These are phyloP conservation scores for Colletotrichum gigasporum DNA, from an alignment of 2,329 filamentous ascomycete species.

Conservation along the genomic window DNA sequence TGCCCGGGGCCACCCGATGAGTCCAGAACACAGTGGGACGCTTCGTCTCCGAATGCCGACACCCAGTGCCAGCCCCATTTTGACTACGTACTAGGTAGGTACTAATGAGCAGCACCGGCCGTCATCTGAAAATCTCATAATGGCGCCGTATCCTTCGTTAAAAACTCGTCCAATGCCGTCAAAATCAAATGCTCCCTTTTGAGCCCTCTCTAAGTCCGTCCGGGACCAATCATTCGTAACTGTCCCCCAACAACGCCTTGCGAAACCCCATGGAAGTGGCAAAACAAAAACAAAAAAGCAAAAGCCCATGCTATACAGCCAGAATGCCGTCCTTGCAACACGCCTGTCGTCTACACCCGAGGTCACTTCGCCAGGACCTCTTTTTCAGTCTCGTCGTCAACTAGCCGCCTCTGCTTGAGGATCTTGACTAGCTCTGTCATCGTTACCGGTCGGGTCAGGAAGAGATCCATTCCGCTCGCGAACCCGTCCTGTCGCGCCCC, in stretches of 20 bases:
- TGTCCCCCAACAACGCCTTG: conserved; percentile 19
- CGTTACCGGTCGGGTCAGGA: conserved; percentile 56
- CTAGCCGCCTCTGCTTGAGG: conserved; percentile 18
- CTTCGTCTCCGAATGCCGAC: background rate
- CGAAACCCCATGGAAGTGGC: background rate
- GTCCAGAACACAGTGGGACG: background rate
- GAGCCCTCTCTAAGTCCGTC: conserved; percentile 13
- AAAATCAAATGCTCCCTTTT: background rate
- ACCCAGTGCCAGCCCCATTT: background rate
- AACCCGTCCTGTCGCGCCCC: conserved; percentile 55
- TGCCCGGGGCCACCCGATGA: background rate
- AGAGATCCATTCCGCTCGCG: conserved; percentile 54
- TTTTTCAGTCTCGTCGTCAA: conserved; percentile 17
- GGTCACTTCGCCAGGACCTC: background rate
- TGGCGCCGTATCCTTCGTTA: background rate
- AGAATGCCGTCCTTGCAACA: background rate
- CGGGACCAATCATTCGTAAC: background rate
- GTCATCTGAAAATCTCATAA: background rate
- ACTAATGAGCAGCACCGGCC: background rate
- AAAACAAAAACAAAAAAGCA: background rate
- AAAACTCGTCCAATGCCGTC: background rate
- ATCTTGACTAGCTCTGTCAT: conserved; percentile 41
- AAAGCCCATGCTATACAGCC: background rate
- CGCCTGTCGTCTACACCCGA: background rate
- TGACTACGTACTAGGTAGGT: background rate